Conservation (phyloP, 495 filamentous ascomycete genomes). For the Penicillium paxilli region DNA sequence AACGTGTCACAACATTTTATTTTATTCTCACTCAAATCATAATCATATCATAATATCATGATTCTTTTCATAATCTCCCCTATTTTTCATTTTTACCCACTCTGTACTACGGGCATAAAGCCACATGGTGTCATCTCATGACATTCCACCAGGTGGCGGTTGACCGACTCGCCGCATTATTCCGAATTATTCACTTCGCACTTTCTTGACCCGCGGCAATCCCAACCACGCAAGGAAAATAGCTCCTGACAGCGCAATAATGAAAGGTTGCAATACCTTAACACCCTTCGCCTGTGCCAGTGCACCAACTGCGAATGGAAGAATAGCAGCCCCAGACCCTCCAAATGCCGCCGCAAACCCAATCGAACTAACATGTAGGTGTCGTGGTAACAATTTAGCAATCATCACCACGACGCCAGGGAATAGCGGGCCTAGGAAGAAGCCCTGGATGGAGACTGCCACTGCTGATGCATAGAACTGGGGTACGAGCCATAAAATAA, state of each 20-base stretch:
- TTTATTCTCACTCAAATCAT: too few species aligned
- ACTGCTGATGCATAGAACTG: conserved; percentile 72
- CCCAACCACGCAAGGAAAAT: conserved; percentile 58
- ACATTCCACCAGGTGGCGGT: too few species aligned
- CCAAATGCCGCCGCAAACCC: conserved; percentile 85
- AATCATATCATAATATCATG: too few species aligned
- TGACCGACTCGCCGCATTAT: neutral
- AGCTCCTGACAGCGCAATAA: conserved; percentile 62
- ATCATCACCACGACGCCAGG: conserved; percentile 76
- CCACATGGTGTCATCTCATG: conserved; percentile 2
- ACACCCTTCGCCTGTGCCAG: conserved; percentile 82
- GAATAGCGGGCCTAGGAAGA: conserved; percentile 68
- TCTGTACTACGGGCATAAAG: neutral
- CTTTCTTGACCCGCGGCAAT: conserved; percentile 34
- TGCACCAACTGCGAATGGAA: conserved; percentile 83
- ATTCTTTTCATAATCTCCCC: too few species aligned
- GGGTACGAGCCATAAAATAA: conserved; percentile 69
- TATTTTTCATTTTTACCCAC: too few species aligned
- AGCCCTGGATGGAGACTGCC: conserved; percentile 66
- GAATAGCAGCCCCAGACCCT: conserved; percentile 72
- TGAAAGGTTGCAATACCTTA: conserved; percentile 73
- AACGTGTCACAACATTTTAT: too few species aligned
- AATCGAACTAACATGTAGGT: conserved; percentile 78
- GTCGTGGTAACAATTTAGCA: conserved; percentile 76
- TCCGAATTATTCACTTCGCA: conserved; percentile 14